Evolutionary conservation across 1,139 yeast species (phyloP).

Genomic region (Geotrichum reessii): DNA sequence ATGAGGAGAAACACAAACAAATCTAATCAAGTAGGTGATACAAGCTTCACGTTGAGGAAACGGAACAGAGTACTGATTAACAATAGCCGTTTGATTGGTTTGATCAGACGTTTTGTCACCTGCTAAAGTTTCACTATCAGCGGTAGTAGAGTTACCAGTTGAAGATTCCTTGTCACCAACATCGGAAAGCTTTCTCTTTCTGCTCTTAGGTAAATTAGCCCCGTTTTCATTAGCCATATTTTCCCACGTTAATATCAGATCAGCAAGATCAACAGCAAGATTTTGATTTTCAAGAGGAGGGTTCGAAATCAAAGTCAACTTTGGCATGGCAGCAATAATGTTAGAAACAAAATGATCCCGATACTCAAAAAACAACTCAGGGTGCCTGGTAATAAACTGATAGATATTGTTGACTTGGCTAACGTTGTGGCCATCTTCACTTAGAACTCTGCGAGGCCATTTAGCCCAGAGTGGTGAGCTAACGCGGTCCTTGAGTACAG

Average conservation of each 20-base stretch:
- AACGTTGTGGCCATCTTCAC: conserved; percentile 82
- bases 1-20: conserved; percentile 81
- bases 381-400: conserved; percentile 82
- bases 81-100: neutral
- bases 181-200: conserved; percentile 23
- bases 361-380: conserved; percentile 76
- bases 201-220: conserved; percentile 31
- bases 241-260: conserved; percentile 83
- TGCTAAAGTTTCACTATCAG: conserved; percentile 1
- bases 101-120: conserved; percentile 10
- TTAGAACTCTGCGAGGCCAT: conserved; percentile 88
- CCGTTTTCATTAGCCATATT: conserved; percentile 31
- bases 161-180: conserved; percentile 22
- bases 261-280: conserved; percentile 85
- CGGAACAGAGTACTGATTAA: conserved; percentile 55
- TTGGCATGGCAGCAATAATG: conserved; percentile 92
- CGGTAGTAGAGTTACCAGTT: conserved; percentile 7
- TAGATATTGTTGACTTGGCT: conserved; percentile 83
- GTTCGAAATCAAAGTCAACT: conserved; percentile 73
- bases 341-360: conserved; percentile 86
- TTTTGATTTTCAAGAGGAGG: conserved; percentile 78
- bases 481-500: conserved; percentile 73
- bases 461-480: conserved; percentile 77
- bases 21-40: conserved; percentile 82
- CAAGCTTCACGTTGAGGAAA: conserved; percentile 83